Conservation (phyloP, 2,329 filamentous ascomycete genomes). For the Colletotrichum spinosum region DNA sequence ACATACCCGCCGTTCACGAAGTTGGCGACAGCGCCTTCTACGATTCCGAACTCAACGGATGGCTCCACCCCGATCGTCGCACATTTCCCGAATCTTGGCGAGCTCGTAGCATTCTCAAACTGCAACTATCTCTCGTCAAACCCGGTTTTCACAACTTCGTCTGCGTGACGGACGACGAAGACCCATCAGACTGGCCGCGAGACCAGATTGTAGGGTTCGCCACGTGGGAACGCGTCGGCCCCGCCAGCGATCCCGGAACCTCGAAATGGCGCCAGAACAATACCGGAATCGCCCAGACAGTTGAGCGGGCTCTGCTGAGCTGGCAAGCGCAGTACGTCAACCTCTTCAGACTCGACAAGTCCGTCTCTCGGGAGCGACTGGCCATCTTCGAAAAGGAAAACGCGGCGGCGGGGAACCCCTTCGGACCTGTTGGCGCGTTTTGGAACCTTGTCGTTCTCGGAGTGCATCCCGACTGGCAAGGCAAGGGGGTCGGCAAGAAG, state of each 20-base stretch:
- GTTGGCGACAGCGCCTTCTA: constrained; percentile 4
- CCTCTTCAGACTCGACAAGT: constrained; percentile 2
- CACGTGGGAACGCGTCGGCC: constrained; percentile 9
- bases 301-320: constrained; percentile 8
- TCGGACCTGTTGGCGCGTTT: neutral
- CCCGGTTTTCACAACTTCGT: constrained; percentile 5
- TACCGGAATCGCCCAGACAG: neutral
- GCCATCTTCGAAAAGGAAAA: neutral
- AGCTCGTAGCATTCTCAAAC: neutral
- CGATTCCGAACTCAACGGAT: constrained; percentile 10
- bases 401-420: neutral
- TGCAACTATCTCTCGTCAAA: neutral
- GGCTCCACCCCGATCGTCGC: constrained; percentile 5
- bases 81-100: constrained; percentile 3
- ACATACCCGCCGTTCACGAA: neutral
- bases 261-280: constrained; percentile 7
- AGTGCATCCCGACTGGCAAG: constrained; percentile 9
- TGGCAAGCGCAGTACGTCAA: constrained; percentile 5
- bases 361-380: neutral
- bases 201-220: neutral
- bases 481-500: constrained; percentile 7
- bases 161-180: constrained; percentile 12
- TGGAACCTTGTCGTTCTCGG: constrained; percentile 1
- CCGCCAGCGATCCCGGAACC: neutral
- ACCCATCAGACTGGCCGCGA: constrained; percentile 15